Percentiles rank a stretch among this genome's conserved stretches.
Conservation (phyloP, 306 rosid species). For the peach (Prunus persica) region Prunus_persica_NCBIv2 NC_034011.1:9724501-9725000, state of each 20-base stretch:
- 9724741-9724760: not conserved
- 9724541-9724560: not conserved
- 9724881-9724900: constrained; percentile 26
- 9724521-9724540: not conserved
- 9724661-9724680: not conserved
- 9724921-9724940: constrained; percentile 14
- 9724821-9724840: constrained; percentile 62
- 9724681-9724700: not conserved
- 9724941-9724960: constrained; percentile 14
- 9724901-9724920: constrained; percentile 9
- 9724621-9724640: not conserved
- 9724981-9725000: constrained; percentile 22
- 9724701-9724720: not conserved
- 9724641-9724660: not conserved
- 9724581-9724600: not conserved
- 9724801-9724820: constrained; percentile 80
- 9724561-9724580: not conserved
- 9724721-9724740: not conserved
- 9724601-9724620: not conserved
- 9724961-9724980: constrained; percentile 15
- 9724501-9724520: not conserved
- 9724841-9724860: not conserved
- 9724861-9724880: constrained; percentile 8
- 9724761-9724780: constrained; percentile 66
- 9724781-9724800: constrained; percentile 85